A percentile compares a stretch with the other conserved stretches of the same genome.
phyloP scores from a whole-genome alignment of 306 rosid species.

The Vicia faba region DNA sequence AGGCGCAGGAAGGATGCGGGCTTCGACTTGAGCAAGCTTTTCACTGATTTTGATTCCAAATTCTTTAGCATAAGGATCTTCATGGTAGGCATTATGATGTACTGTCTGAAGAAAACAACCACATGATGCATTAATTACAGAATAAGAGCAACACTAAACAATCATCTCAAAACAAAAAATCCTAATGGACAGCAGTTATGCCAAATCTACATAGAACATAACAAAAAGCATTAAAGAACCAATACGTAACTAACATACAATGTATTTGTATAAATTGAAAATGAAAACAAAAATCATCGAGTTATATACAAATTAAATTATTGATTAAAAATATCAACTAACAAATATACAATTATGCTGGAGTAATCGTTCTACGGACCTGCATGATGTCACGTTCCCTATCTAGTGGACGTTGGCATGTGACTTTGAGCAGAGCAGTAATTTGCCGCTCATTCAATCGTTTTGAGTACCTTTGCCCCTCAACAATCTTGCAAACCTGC shows the following conservation, averaged over 20 bases:
- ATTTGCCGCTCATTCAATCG: slow-evolving; percentile 86
- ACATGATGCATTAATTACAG: not conserved
- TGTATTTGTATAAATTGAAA: not conserved
- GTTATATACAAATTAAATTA: not conserved
- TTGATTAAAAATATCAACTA: not conserved
- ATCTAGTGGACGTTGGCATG: slow-evolving; percentile 91
- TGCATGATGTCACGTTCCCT: slow-evolving; percentile 82
- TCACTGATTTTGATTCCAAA: slow-evolving; percentile 91
- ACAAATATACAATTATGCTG: not conserved
- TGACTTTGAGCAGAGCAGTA: slow-evolving; percentile 82
- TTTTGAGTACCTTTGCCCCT: slow-evolving; percentile 92
- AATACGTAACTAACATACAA: not conserved
- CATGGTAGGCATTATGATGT: slow-evolving; percentile 75
- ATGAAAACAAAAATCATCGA: not conserved
- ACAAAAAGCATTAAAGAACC: not conserved
- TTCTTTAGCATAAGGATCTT: slow-evolving; percentile 87
- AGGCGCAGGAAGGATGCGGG: slow-evolving; percentile 94
- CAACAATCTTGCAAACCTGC: slow-evolving; percentile 95
- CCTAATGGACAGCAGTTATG: not conserved
- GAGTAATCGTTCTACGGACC: slow-evolving; percentile 43
- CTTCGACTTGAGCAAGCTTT: slow-evolving; percentile 93
- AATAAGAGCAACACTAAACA: not conserved
- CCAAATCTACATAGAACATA: not conserved
- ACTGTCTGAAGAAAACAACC: slow-evolving; percentile 61
- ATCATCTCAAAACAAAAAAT: not conserved